Evolutionary conservation across 2,329 filamentous ascomycete genomes (phyloP), one percentile per base, ranked within the genome.

Genomic region (Periconia digitata): DNA sequence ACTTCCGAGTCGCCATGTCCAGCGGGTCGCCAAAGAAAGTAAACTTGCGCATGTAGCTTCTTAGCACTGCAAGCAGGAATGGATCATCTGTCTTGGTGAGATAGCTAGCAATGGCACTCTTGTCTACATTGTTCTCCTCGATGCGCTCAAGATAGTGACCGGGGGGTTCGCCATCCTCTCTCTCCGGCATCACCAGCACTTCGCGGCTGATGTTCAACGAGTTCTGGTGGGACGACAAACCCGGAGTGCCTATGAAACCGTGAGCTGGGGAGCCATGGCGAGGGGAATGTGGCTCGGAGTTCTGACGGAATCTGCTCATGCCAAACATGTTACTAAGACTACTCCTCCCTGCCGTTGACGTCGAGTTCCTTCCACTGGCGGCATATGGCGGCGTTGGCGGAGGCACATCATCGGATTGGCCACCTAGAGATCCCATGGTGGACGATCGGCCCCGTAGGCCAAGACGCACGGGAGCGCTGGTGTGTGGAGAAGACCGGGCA

Each of bases 11-110:
- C 1, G 92, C 89, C 91, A 99, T 97, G 68, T 99, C 94, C 77
- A 99, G 92, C 0, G 94, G 94, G 60, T 97, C 92, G 22, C 90
- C 92, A 63, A 96, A 97, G 74, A 97, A 97, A 44, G 86, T 85
- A 71, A 97, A 97, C 17, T 87, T 87, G 44, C 92, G 85, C 87
- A 97, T 97, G 66, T 96, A 97, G 66, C 92, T 96, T 51, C 92
- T 84, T 47, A 99, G 73, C 3, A 95, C 91, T 1, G 89, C 85
- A 50, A 85, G 83, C 40, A 86, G 89, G 69, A 97, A 99, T 0
- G 85, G 74, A 61, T 99, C 92, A 2, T 83, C 83, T n/a, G 85
- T 89, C 65, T 95, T 95, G 16, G 90, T 92, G 21, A 99, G 75
- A 15, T 90, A 84, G 40, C 87, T 89, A 13, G 91, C 92, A 58